Conservation (phyloP, 139 green algal genomes). For the Picochlorum sp. region DNA sequence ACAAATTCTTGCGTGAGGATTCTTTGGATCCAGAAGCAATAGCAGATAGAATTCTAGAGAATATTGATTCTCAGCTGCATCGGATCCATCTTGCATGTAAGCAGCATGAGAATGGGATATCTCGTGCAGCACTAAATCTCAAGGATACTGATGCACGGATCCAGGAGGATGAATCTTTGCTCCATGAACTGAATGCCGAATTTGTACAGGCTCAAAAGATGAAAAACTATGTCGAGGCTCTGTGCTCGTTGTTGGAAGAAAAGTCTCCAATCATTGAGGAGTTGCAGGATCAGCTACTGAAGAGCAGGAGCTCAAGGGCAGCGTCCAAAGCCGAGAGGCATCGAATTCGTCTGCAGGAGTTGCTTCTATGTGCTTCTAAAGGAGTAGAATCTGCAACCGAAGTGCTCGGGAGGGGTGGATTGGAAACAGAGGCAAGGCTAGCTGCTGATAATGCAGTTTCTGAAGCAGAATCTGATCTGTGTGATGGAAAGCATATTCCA, state of each 20-base stretch:
- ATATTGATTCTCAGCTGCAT: conserved; percentile 11
- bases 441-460: conserved; percentile 22
- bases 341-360: conserved; percentile 24
- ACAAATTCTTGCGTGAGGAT: neutral
- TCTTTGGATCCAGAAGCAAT: neutral
- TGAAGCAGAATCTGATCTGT: conserved; percentile 7
- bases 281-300: conserved; percentile 65
- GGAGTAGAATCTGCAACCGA: conserved; percentile 51
- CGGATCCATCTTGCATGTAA: conserved; percentile 12
- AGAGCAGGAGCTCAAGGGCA: conserved; percentile 35
- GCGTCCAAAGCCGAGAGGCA: conserved; percentile 5
- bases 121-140: conserved; percentile 33
- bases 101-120: neutral
- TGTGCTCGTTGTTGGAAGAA: conserved; percentile 74
- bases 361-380: conserved; percentile 47
- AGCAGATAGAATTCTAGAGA: neutral
- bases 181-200: conserved; percentile 32
- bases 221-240: conserved; percentile 66
- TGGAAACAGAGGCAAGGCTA: conserved; percentile 24
- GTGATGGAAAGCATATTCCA: conserved; percentile 11
- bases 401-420: conserved; percentile 40
- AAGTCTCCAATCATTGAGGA: conserved; percentile 81
- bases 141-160: conserved; percentile 22
- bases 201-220: conserved; percentile 47
- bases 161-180: conserved; percentile 11